Evolutionary conservation across 441 rosid genomes (phyloP).

Genomic region (Erodium chrysanthum): DNA sequence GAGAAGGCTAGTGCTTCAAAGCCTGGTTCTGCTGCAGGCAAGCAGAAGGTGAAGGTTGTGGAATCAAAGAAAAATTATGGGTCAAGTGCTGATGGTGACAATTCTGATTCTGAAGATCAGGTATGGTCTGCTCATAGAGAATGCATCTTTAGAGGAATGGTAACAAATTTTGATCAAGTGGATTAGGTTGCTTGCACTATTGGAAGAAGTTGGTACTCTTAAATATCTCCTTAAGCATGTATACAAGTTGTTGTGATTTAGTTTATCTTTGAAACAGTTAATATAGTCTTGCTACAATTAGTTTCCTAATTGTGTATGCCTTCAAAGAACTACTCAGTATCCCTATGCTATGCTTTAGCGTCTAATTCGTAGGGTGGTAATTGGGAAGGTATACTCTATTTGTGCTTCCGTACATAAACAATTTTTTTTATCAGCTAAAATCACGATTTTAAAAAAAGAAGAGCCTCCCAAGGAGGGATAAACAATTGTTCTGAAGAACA

Average conservation of each 20-base stretch:
- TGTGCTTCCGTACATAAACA: not conserved
- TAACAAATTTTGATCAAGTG: not conserved
- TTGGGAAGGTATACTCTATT: not conserved
- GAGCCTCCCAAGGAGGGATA: no score
- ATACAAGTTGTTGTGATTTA: not conserved
- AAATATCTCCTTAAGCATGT: no score
- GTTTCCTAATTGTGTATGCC: not conserved
- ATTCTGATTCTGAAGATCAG: constrained; percentile 27
- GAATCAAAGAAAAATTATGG: constrained; percentile 33
- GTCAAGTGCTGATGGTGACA: constrained; percentile 16
- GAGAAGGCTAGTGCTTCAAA: constrained; percentile 17
- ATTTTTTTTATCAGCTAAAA: no score
- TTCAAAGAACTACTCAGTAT: not conserved
- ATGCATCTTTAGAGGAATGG: not conserved
- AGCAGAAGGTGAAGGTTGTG: constrained; percentile 36
- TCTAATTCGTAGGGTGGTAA: not conserved
- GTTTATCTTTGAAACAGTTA: not conserved
- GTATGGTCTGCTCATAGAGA: not conserved
- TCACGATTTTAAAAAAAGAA: no score
- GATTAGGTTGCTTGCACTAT: not conserved
- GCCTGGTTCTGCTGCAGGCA: constrained; percentile 22
- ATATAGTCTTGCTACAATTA: not conserved
- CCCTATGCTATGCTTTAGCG: not conserved
- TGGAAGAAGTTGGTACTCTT: not conserved
- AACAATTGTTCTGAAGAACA: not conserved